Conservation (phyloP, 768 basidiomycete genomes). For the Psilocybe subaeruginosa region DNA sequence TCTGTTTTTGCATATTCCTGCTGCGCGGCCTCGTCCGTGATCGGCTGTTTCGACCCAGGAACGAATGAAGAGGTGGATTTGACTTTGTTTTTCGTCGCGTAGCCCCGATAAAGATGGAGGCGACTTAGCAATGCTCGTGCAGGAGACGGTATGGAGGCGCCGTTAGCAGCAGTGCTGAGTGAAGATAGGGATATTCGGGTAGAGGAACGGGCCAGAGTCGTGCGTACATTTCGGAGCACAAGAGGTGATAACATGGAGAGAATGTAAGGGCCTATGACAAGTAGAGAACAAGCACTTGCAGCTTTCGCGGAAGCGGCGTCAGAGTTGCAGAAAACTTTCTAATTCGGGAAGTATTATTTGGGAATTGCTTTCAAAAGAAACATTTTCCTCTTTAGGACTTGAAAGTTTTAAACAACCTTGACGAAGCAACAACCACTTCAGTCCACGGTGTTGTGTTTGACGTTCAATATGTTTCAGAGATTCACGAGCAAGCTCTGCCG, state of each 20-base stretch:
- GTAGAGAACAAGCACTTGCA: too few species aligned
- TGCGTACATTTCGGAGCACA: neutral
- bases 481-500: too few species aligned
- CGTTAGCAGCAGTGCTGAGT: neutral
- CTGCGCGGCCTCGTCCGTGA: slow-evolving; percentile 54
- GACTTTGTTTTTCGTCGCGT: slow-evolving; percentile 37
- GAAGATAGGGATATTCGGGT: neutral
- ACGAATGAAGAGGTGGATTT: slow-evolving; percentile 63
- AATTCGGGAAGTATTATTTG: neutral
- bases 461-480: too few species aligned
- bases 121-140: neutral
- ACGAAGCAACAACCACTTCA: too few species aligned
- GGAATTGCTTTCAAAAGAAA: neutral
- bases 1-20: slow-evolving; percentile 68
- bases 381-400: neutral
- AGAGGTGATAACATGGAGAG: neutral
- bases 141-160: neutral
- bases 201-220: neutral
- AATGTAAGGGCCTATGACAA: neutral
- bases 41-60: slow-evolving; percentile 68
- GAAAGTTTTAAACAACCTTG: too few species aligned
- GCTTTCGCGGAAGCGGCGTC: neutral
- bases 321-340: neutral
- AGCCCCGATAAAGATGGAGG: slow-evolving; percentile 18
- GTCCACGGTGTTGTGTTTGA: too few species aligned